phyloP scores from a whole-genome alignment of 148 eudicot genomes.

The Salicornia ramosissima region DNA sequence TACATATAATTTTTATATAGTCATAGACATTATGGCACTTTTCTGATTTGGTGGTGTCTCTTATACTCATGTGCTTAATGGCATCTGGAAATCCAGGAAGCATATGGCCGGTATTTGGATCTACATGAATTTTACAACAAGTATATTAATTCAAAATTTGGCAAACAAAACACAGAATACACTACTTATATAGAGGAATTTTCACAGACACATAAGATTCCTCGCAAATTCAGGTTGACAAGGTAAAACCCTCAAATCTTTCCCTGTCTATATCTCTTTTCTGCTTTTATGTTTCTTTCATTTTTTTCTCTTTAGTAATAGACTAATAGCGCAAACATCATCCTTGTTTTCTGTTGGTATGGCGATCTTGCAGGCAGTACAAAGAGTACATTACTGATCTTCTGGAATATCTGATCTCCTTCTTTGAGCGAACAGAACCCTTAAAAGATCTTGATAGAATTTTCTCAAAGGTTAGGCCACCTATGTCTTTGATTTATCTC shows the following conservation, averaged over 20 bases:
- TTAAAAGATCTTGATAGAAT: slow-evolving; percentile 90
- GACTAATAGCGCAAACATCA: not conserved
- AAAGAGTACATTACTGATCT: slow-evolving; percentile 69
- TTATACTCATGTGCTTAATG: not conserved
- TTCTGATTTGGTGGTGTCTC: not conserved
- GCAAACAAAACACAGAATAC: slow-evolving; percentile 77
- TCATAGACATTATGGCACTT: not conserved
- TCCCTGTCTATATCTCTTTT: not conserved
- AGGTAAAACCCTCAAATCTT: slow-evolving; percentile 37
- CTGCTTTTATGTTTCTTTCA: not conserved
- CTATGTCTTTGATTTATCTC: not conserved
- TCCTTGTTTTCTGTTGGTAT: not conserved
- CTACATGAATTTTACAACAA: slow-evolving; percentile 83
- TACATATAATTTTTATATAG: not conserved
- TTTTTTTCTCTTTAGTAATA: too few relatives aligned
- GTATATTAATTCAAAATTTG: slow-evolving; percentile 86
- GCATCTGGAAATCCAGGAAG: slow-evolving; percentile 57
- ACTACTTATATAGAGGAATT: slow-evolving; percentile 66
- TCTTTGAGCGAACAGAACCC: slow-evolving; percentile 89
- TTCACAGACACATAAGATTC: slow-evolving; percentile 57
- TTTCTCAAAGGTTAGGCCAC: slow-evolving; percentile 63
- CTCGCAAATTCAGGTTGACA: slow-evolving; percentile 60
- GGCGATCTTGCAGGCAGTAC: slow-evolving; percentile 59
- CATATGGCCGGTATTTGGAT: slow-evolving; percentile 79
- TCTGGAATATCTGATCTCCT: slow-evolving; percentile 68